These are phyloP conservation scores for Botrytis paeoniae DNA, from an alignment of 2,329 filamentous ascomycete species.

Conservation along the genomic window DNA sequence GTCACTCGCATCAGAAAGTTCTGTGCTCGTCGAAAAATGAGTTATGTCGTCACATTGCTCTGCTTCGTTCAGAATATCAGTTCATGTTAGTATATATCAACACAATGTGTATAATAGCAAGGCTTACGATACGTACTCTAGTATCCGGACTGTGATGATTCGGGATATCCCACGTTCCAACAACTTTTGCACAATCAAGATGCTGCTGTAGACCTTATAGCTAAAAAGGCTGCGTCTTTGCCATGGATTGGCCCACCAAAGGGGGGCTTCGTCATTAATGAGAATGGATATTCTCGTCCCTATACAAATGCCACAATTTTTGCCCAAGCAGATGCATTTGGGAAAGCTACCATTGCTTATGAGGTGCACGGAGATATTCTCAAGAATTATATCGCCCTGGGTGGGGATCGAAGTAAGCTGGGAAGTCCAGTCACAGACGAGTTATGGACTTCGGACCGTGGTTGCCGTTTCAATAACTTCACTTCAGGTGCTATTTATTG, in stretches of 20 bases:
- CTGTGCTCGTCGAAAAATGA: background rate
- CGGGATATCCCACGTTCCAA: slow-evolving; percentile 3
- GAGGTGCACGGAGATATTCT: slow-evolving; percentile 16
- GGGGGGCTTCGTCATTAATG: slow-evolving; percentile 1
- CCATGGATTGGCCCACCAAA: slow-evolving; percentile 9
- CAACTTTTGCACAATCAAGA: slow-evolving; percentile 10
- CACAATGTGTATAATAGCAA: background rate
- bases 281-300: slow-evolving; percentile 8
- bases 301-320: slow-evolving; percentile 9
- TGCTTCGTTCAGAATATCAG: background rate
- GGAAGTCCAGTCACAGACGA: slow-evolving; percentile 9
- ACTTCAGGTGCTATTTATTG: slow-evolving; percentile 8
- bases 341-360: slow-evolving; percentile 5
- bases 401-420: slow-evolving; percentile 4
- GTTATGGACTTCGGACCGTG: background rate
- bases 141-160: background rate
- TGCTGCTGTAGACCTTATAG: slow-evolving; percentile 7
- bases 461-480: slow-evolving; percentile 7
- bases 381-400: background rate
- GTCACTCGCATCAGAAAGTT: background rate
- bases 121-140: background rate
- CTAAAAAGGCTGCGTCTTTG: slow-evolving; percentile 3
- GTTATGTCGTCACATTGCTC: background rate
- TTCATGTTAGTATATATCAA: slow-evolving; percentile 1
- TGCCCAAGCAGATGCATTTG: slow-evolving; percentile 13